Evolutionary conservation across 768 basidiomycete species (phyloP).

Genomic region (Nidula microcarpa): DNA sequence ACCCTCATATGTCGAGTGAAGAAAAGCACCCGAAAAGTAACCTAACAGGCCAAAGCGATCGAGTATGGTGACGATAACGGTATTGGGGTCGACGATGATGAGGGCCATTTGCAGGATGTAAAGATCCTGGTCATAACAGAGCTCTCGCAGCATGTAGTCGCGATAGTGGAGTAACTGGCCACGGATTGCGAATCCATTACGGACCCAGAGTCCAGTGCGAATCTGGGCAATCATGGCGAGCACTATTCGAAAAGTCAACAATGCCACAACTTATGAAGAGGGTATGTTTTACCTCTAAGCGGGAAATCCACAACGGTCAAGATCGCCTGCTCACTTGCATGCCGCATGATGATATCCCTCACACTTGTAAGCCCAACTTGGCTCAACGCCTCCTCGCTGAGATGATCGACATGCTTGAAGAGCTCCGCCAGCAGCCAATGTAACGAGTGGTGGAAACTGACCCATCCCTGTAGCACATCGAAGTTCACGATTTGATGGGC

Average conservation of each 20-base stretch:
- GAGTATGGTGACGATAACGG: slow-evolving; percentile 80
- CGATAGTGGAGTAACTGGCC: slow-evolving; percentile 95
- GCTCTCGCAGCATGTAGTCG: slow-evolving; percentile 92
- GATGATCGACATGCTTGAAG: slow-evolving; percentile 75
- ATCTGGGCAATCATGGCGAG: slow-evolving; percentile 93
- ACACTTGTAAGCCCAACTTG: slow-evolving; percentile 52
- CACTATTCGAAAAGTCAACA: slow-evolving; percentile 38
- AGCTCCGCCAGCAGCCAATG: slow-evolving; percentile 90
- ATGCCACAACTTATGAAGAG: neutral
- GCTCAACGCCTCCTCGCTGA: slow-evolving; percentile 51
- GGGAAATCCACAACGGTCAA: slow-evolving; percentile 86
- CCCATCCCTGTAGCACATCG: slow-evolving; percentile 76
- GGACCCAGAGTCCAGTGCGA: slow-evolving; percentile 93
- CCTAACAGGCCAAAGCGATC: slow-evolving; percentile 82
- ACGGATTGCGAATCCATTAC: slow-evolving; percentile 94
- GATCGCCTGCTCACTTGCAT: slow-evolving; percentile 64
- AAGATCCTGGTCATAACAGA: slow-evolving; percentile 94
- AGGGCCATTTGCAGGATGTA: slow-evolving; percentile 87
- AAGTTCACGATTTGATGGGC: slow-evolving; percentile 68
- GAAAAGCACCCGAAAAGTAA: slow-evolving; percentile 74
- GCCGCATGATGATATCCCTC: slow-evolving; percentile 56
- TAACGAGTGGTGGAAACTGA: slow-evolving; percentile 90
- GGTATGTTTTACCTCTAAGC: slow-evolving; percentile 62
- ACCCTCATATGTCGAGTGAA: slow-evolving; percentile 62
- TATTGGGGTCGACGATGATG: slow-evolving; percentile 72